Evolutionary conservation across 2,329 filamentous ascomycete genomes (phyloP), one percentile per base, ranked within the genome.

Genomic region (Alternaria brassicae): DNA sequence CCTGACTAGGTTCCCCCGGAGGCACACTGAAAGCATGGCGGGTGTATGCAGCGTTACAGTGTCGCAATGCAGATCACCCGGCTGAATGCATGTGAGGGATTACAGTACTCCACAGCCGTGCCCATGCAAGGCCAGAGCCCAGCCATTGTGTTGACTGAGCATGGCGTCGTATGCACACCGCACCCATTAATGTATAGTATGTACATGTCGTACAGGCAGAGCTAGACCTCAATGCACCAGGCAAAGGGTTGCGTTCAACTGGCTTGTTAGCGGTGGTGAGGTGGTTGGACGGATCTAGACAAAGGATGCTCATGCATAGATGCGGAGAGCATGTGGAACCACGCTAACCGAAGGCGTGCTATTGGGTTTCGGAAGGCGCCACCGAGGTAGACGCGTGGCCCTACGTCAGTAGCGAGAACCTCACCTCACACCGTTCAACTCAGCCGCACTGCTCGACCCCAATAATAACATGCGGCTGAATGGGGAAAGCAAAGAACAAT

Each of bases 391-490:
- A 53, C 49, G 49, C 54, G 54, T 30, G 54, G 40, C 48, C 19
- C 23, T 53, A 57, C 54, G 54, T 57, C 54, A 57, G 39, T 10
- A 27, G 54, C 30, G 10, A 39, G 36, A 37, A 53, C 47, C 25
- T 53, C 48, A 53, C 47, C 25, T 53, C 48, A 45, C 54, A 30
- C 19, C 48, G 32, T 53, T 25, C 30, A 30, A 10, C 44, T 34
- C 28, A 36, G 44, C 44, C 36, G 44, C 30, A 7, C n/a, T 25
- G 44, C n/a, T 23, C 19, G 12, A 25, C 13, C 1, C 30, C 19
- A 36, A 36, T 30, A 36, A 48, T 10, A 23, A 30, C 34, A 36
- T 9, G 15, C 13, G 3, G 21, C 32, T n/a, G 28, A 28, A 25
- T n/a, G 6, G 15, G 25, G 15, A 8, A 21, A 15, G 3, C 13